A percentile compares a stretch with the other conserved stretches of the same genome.
Evolutionary conservation across 139 green algal genomes (phyloP).

Genomic region (Trebouxia sp.): DNA sequence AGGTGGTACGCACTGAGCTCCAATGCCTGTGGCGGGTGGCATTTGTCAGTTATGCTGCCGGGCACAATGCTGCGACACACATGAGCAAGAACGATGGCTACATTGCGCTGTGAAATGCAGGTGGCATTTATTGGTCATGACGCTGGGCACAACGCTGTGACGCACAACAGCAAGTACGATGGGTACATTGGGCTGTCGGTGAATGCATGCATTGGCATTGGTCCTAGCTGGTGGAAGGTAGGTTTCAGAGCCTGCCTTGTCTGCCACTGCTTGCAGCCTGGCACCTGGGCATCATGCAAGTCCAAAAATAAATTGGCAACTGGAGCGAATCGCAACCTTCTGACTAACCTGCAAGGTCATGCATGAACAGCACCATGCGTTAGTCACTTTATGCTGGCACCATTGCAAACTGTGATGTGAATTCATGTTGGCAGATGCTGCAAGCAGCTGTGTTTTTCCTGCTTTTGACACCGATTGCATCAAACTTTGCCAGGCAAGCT

Average conservation of each 20-base stretch:
- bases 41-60: neutral
- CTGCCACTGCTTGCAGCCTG: too few species aligned
- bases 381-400: too few species aligned
- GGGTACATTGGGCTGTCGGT: constrained; percentile 36
- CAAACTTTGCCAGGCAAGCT: neutral
- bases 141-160: constrained; percentile 42
- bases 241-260: neutral
- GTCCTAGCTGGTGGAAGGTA: constrained; percentile 25
- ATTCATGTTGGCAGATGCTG: too few species aligned
- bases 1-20: neutral
- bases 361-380: too few species aligned
- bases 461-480: too few species aligned
- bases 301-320: too few species aligned
- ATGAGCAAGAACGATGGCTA: constrained; percentile 6
- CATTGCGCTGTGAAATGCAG: constrained; percentile 28
- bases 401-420: too few species aligned
- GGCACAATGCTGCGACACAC: constrained; percentile 32
- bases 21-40: neutral
- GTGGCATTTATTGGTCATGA: constrained; percentile 50
- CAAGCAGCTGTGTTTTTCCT: neutral
- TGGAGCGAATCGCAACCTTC: too few species aligned
- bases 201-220: constrained; percentile 28
- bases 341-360: too few species aligned
- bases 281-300: too few species aligned
- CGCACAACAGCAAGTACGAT: constrained; percentile 28